Conservation (phyloP, 2,329 filamentous ascomycete genomes). For the Magnaporthiopsis rhizophila region DNA sequence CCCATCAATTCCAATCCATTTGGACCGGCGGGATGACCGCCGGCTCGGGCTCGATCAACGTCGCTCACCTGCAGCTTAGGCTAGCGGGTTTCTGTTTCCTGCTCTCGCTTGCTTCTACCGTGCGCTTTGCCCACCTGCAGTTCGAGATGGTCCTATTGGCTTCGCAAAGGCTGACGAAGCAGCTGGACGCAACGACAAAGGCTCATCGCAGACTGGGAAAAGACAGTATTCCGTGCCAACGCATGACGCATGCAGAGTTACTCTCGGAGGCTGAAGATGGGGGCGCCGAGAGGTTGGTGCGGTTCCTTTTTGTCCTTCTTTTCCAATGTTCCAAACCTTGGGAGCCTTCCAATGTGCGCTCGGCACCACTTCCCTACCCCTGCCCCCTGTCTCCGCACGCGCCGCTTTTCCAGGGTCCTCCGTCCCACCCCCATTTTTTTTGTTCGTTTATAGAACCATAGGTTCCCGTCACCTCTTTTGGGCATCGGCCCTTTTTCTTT, state of each 20-base stretch:
- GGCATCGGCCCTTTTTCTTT: not conserved
- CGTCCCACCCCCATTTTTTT: not conserved
- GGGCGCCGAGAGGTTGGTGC: not conserved
- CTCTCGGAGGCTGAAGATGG: not conserved
- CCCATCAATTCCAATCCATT: too few relatives aligned
- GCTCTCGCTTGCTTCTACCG: too few relatives aligned
- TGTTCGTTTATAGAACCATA: not conserved
- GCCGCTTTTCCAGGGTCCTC: not conserved
- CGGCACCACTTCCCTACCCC: not conserved
- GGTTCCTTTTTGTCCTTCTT: not conserved
- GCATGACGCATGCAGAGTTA: not conserved
- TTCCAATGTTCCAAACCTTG: not conserved
- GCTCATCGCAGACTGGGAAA: too few relatives aligned
- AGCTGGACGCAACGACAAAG: too few relatives aligned
- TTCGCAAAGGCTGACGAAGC: too few relatives aligned
- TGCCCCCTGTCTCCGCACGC: not conserved
- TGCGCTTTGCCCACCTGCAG: too few relatives aligned
- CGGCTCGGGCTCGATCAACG: too few relatives aligned
- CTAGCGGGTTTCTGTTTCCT: too few relatives aligned
- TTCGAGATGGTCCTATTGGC: too few relatives aligned
- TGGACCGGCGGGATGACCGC: too few relatives aligned
- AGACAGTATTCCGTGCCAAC: not conserved
- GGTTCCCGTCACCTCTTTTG: not conserved
- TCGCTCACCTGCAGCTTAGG: too few relatives aligned
- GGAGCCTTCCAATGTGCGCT: not conserved